These are phyloP conservation scores for Exophiala mesophila DNA, from an alignment of 2,329 filamentous ascomycete species.

Conservation along the genomic window DNA sequence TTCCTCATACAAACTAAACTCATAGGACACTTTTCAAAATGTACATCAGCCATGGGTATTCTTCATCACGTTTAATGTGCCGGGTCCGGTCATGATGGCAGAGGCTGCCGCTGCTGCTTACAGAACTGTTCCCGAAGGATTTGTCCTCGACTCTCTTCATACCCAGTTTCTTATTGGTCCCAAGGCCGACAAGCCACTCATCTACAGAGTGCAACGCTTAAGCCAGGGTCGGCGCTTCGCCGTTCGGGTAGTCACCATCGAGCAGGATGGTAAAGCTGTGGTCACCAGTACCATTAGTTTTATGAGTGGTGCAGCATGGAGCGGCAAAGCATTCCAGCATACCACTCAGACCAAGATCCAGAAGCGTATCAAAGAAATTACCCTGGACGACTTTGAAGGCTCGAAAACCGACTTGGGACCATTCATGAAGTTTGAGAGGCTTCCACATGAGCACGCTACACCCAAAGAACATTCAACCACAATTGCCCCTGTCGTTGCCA, in stretches of 20 bases:
- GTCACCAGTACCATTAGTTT: constrained; percentile 21
- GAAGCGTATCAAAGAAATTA: constrained; percentile 15
- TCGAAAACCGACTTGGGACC: constrained; percentile 12
- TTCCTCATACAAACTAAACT: not conserved
- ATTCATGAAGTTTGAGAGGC: constrained; percentile 25
- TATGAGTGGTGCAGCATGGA: constrained; percentile 18
- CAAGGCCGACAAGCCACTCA: constrained; percentile 11
- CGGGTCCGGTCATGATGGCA: constrained; percentile 25
- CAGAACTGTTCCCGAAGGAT: constrained; percentile 19
- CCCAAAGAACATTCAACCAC: constrained; percentile 14
- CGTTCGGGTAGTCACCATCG: constrained; percentile 17
- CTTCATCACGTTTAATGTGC: constrained; percentile 19
- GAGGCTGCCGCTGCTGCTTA: constrained; percentile 20
- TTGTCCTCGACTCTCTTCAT: constrained; percentile 23
- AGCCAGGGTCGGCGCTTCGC: constrained; percentile 23
- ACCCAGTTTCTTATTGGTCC: constrained; percentile 23
- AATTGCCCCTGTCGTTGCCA: constrained; percentile 19
- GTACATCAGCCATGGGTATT: constrained; percentile 25
- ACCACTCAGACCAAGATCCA: constrained; percentile 10
- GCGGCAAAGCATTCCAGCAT: constrained; percentile 21
- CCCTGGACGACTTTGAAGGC: constrained; percentile 22
- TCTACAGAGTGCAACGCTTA: constrained; percentile 20
- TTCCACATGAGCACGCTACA: constrained; percentile 19
- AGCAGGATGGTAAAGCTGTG: constrained; percentile 15
- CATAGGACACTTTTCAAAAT: constrained; percentile 19